phyloP scores from a whole-genome alignment of 805 yeast genomes.

The Clavispora santaluciae region DNA sequence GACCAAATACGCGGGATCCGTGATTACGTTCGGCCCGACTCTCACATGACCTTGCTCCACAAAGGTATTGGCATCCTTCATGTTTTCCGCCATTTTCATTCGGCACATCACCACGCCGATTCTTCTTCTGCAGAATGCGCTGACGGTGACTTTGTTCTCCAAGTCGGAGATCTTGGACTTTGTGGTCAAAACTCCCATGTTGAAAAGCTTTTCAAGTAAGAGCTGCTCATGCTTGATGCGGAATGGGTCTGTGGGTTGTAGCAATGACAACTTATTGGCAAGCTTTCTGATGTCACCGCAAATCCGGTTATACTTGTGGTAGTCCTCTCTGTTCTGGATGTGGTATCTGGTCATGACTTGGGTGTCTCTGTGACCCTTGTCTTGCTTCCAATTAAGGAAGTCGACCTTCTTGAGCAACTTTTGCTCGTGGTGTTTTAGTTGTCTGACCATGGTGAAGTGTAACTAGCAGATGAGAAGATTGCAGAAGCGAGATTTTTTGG shows the following conservation, averaged over 20 bases:
- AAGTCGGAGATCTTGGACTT: slow-evolving; percentile 85
- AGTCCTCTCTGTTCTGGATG: slow-evolving; percentile 91
- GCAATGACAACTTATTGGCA: slow-evolving; percentile 77
- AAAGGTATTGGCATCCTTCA: slow-evolving; percentile 84
- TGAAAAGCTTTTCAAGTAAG: slow-evolving; percentile 77
- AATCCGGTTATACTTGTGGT: slow-evolving; percentile 85
- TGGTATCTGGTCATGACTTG: slow-evolving; percentile 94
- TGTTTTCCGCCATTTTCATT: slow-evolving; percentile 86
- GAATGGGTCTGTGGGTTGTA: slow-evolving; percentile 84
- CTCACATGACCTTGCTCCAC: slow-evolving; percentile 97
- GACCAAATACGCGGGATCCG: slow-evolving; percentile 92
- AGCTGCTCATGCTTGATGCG: slow-evolving; percentile 85
- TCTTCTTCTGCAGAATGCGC: slow-evolving; percentile 88
- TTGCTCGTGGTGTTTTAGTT: slow-evolving; percentile 91
- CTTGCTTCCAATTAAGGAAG: slow-evolving; percentile 96
- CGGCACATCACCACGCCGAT: slow-evolving; percentile 94
- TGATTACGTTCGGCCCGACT: slow-evolving; percentile 92
- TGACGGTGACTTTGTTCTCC: slow-evolving; percentile 87
- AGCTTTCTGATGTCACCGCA: slow-evolving; percentile 89
- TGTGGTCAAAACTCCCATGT: slow-evolving; percentile 86
- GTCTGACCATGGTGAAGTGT: slow-evolving; percentile 46
- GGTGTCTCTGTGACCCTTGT: slow-evolving; percentile 91
- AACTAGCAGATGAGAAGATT: background rate
- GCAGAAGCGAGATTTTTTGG: background rate
- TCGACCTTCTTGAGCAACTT: slow-evolving; percentile 93